Base-by-base conservation (phyloP, 2,329 filamentous ascomycete species). In the Fusarium robinianum region DNA sequence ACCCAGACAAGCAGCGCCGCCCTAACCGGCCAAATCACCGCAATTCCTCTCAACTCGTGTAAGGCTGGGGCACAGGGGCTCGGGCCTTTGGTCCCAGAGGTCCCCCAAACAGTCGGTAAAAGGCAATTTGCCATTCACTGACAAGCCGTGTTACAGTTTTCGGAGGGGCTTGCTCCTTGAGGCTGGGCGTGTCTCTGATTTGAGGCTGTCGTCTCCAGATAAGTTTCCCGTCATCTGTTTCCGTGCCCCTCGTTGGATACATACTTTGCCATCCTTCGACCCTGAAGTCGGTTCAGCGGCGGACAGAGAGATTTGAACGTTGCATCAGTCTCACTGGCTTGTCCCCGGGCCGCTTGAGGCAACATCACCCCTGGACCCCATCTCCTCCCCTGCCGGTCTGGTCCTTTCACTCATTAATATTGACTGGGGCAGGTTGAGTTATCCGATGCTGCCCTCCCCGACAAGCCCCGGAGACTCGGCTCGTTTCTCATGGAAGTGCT, bases 401-500 rank as follows among this genome's bases (percentile, higher is more conserved):
- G 33, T 14, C 14, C 31, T 16, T 42, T 21, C 22, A 16, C 25
- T 27, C 17, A 14, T 23, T 16, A 17, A 14, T 14, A n/a, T 12
- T 27, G 16, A 18, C 14, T 42, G 21, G 21, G 31, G 21, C 25
- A 24, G 11, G 16, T 25, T 26, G 24, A 18, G 16, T 19, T 21
- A 39, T 36, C 35, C 34, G 34, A 47, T 35, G 18, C 30, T 19
- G 22, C 31, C 25, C 23, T 41, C 25, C 23, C 24, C 23, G 22
- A 50, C 32, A 42, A 31, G 25, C 31, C 49, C 35, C 19, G 26
- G 32, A 17, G 27, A 24, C 14, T 43, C 30, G 24, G 46, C 41
- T 32, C 29, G 31, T 37, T 24, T 21, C 33, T 32, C 21, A 38
- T 40, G 15, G 23, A 36, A 39, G 31, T 35, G 21, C 37, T 41